Conservation (phyloP, 371 early-diverging fungal genomes). For the Mucor irregularis region DNA sequence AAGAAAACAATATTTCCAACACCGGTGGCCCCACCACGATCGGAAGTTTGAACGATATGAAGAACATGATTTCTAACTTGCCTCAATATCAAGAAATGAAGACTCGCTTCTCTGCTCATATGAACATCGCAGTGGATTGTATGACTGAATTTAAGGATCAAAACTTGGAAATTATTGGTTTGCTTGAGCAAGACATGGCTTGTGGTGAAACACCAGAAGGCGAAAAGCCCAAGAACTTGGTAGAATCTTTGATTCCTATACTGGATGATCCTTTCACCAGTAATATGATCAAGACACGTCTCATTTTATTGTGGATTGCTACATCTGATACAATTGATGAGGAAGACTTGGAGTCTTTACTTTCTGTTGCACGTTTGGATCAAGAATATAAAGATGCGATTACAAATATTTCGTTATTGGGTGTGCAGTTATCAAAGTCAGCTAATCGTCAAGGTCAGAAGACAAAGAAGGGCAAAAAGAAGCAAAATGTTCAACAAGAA, state of each 20-base stretch:
- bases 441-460: conserved; percentile 44
- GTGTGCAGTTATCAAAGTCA: conserved; percentile 57
- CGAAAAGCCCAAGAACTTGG: conserved; percentile 67
- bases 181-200: conserved; percentile 88
- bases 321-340: conserved; percentile 65
- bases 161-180: conserved; percentile 70
- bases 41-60: conserved; percentile 81
- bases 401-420: conserved; percentile 72
- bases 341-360: conserved; percentile 68
- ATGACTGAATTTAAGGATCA: conserved; percentile 75
- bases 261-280: conserved; percentile 75
- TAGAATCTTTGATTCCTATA: conserved; percentile 81
- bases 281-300: conserved; percentile 78
- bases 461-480: conserved; percentile 45
- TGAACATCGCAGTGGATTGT: conserved; percentile 90
- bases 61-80: conserved; percentile 82
- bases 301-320: conserved; percentile 85
- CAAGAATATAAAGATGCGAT: conserved; percentile 78
- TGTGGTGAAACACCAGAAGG: conserved; percentile 89
- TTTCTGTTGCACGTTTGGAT: conserved; percentile 74
- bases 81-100: conserved; percentile 95
- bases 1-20: conserved; percentile 54
- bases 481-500: conserved; percentile 48
- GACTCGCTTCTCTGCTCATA: conserved; percentile 88
- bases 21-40: conserved; percentile 57